A percentile compares a stretch with the other conserved stretches of the same genome.
phyloP scores from a whole-genome alignment of 306 rosid genomes.

The Casuarina glauca region DNA sequence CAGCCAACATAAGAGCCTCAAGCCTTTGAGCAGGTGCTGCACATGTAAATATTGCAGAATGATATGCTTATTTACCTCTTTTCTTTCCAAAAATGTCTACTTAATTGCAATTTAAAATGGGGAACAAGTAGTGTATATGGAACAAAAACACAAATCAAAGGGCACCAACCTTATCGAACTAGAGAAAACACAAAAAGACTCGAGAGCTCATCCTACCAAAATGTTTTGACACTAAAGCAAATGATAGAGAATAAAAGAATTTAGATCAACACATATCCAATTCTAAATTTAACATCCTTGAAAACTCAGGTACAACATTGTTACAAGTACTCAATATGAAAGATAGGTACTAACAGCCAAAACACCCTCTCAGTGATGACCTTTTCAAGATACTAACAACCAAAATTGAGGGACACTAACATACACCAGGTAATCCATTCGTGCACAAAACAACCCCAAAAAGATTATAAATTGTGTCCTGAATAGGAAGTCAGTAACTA shows the following conservation, averaged over 20 bases:
- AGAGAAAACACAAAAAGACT: background rate
- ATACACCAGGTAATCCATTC: too few species aligned
- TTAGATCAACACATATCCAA: background rate
- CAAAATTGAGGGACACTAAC: too few species aligned
- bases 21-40: constrained; percentile 85
- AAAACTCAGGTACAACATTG: background rate
- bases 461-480: too few species aligned
- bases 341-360: too few species aligned
- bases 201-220: background rate
- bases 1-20: constrained; percentile 85
- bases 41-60: background rate
- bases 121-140: background rate
- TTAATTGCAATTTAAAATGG: background rate
- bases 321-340: background rate
- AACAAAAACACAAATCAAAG: background rate
- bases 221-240: background rate
- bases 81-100: background rate
- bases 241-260: background rate
- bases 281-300: background rate
- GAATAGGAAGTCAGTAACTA: too few species aligned
- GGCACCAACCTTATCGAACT: background rate
- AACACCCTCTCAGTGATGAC: too few species aligned
- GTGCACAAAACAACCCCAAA: too few species aligned
- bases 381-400: too few species aligned
- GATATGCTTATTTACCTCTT: background rate